These are phyloP conservation scores for Tylopilus felleus DNA, from an alignment of 768 basidiomycete genomes.

Conservation along the genomic window DNA sequence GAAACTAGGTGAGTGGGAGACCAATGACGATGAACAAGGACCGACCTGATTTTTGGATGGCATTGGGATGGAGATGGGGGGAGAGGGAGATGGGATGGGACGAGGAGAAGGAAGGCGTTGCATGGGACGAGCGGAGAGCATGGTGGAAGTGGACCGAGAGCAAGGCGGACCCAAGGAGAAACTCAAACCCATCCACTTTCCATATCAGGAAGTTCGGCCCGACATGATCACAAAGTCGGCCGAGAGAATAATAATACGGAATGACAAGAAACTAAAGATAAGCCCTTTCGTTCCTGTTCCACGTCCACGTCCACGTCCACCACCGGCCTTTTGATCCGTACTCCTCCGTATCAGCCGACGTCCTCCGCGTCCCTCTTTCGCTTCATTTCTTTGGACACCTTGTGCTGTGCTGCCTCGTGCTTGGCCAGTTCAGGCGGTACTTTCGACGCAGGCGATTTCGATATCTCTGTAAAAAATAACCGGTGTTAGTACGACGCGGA, in stretches of 20 bases:
- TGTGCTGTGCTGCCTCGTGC: constrained; percentile 89
- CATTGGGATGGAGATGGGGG: neutral
- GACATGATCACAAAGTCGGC: constrained; percentile 20
- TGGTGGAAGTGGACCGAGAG: constrained; percentile 7
- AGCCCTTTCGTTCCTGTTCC: no score
- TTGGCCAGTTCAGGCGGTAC: constrained; percentile 84
- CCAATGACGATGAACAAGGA: no score
- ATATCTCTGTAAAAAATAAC: constrained; percentile 59
- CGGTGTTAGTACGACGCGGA: constrained; percentile 22
- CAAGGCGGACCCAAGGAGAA: neutral
- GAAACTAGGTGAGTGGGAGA: neutral
- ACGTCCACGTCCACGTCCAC: no score
- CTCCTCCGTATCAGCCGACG: constrained; percentile 37
- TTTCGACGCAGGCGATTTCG: constrained; percentile 90
- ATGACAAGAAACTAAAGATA: no score
- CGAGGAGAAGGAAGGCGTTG: constrained; percentile 22
- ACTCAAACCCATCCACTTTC: constrained; percentile 3
- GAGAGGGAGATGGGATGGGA: neutral
- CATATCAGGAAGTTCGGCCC: constrained; percentile 21
- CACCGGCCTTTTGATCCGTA: neutral
- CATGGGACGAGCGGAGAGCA: constrained; percentile 41
- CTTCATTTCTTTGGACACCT: constrained; percentile 93
- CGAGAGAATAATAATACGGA: neutral
- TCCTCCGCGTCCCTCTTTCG: constrained; percentile 86
- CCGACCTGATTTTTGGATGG: neutral